phyloP scores from a whole-genome alignment of 805 yeast species.

The Nakazawaea ishiwadae region DNA sequence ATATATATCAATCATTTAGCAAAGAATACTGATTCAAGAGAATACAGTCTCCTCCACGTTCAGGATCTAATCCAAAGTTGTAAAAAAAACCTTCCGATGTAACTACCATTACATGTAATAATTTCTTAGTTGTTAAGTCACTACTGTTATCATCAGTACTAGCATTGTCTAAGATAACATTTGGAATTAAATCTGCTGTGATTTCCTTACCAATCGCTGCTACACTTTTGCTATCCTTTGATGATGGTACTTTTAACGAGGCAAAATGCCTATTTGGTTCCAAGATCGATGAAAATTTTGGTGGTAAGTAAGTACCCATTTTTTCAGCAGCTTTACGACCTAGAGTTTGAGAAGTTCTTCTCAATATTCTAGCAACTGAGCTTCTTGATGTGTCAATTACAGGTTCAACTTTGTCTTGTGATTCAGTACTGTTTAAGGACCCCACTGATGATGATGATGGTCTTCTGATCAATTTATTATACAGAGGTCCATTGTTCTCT shows the following conservation, averaged over 20 bases:
- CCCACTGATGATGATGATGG: constrained; percentile 19
- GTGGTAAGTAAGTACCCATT: constrained; percentile 85
- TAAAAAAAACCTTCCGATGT: constrained; percentile 85
- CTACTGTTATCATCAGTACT: constrained; percentile 17
- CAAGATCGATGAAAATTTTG: constrained; percentile 76
- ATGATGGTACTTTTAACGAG: constrained; percentile 45
- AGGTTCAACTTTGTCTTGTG: constrained; percentile 44
- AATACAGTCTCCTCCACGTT: constrained; percentile 92
- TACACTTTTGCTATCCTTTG: constrained; percentile 39
- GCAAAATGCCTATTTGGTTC: constrained; percentile 96
- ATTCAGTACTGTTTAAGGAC: constrained; percentile 23
- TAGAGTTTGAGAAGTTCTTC: constrained; percentile 72
- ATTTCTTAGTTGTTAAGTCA: constrained; percentile 17
- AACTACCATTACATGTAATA: constrained; percentile 65
- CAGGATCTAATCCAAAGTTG: constrained; percentile 81
- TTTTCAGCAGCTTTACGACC: constrained; percentile 82
- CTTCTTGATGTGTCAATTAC: constrained; percentile 65
- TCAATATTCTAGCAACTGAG: constrained; percentile 68
- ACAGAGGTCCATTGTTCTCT: constrained; percentile 3
- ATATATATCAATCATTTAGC: constrained; percentile 7
- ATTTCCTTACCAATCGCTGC: constrained; percentile 40
- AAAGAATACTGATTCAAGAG: constrained; percentile 68
- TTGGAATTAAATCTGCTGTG: constrained; percentile 20
- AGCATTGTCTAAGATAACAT: constrained; percentile 17
- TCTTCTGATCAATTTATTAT: constrained; percentile 3